phyloP scores from a whole-genome alignment of 2,329 filamentous ascomycete genomes.

The Calonectria pauciramosa region DNA sequence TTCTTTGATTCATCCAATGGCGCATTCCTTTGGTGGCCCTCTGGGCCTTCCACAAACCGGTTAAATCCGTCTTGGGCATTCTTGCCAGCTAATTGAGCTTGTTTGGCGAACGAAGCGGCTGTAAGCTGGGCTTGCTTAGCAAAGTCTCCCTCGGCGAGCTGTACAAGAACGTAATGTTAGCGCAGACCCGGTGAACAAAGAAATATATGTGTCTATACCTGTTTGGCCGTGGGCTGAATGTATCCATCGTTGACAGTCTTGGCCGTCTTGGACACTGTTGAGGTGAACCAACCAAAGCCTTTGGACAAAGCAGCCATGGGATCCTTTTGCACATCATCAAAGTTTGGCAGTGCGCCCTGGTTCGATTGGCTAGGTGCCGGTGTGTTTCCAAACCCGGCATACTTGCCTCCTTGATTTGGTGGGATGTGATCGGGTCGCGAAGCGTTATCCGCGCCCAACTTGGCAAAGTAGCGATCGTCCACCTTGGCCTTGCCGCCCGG shows the following conservation, averaged over 20 bases:
- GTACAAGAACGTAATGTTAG: slow-evolving; percentile 38
- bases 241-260: slow-evolving; percentile 93
- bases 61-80: slow-evolving; percentile 85
- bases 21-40: slow-evolving; percentile 53
- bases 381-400: slow-evolving; percentile 88
- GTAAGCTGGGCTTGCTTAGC: slow-evolving; percentile 75
- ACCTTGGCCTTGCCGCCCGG: slow-evolving; percentile 69
- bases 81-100: slow-evolving; percentile 78
- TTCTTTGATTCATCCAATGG: slow-evolving; percentile 76
- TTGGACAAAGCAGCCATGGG: slow-evolving; percentile 90
- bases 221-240: slow-evolving; percentile 92
- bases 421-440: slow-evolving; percentile 79
- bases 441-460: slow-evolving; percentile 87
- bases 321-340: slow-evolving; percentile 94
- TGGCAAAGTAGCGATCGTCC: slow-evolving; percentile 92
- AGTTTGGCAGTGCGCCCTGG: slow-evolving; percentile 69
- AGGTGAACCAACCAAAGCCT: slow-evolving; percentile 94
- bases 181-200: not conserved
- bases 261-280: slow-evolving; percentile 88
- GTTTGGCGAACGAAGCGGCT: slow-evolving; percentile 75
- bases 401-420: slow-evolving; percentile 94
- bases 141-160: slow-evolving; percentile 86
- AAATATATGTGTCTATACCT: slow-evolving; percentile 64
- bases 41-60: slow-evolving; percentile 86
- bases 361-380: slow-evolving; percentile 66